phyloP scores from a whole-genome alignment of 371 early-diverging fungal species.

The Mucor ambiguus region DNA sequence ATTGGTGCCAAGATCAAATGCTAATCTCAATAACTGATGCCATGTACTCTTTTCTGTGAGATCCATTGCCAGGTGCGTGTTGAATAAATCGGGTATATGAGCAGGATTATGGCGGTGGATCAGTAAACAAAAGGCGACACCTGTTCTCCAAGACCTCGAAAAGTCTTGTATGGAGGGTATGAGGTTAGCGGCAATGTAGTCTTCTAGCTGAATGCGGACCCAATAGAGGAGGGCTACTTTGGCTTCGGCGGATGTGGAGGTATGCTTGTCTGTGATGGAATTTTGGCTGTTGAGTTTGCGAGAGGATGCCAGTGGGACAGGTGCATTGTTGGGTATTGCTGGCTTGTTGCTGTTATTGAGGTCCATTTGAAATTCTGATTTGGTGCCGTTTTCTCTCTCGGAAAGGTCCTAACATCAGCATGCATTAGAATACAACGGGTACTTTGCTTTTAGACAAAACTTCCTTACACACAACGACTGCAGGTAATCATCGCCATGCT shows the following conservation, averaged over 20 bases:
- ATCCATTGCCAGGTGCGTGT: constrained; percentile 29
- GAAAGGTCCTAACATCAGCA: constrained; percentile 17
- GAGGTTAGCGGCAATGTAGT: constrained; percentile 59
- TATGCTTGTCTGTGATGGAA: constrained; percentile 23
- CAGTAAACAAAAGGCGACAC: constrained; percentile 72
- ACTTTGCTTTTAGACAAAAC: neutral
- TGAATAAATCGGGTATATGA: constrained; percentile 62
- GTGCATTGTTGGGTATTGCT: neutral
- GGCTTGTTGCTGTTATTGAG: neutral
- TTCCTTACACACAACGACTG: constrained; percentile 36
- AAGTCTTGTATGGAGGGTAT: constrained; percentile 69
- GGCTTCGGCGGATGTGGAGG: constrained; percentile 43
- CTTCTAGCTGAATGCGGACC: constrained; percentile 69
- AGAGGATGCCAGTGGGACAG: constrained; percentile 12
- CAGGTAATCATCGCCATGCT: constrained; percentile 46
- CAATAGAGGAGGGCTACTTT: constrained; percentile 67
- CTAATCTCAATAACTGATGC: constrained; percentile 33
- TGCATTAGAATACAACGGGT: neutral
- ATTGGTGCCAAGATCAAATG: constrained; percentile 38
- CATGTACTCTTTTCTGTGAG: constrained; percentile 38
- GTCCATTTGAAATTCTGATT: constrained; percentile 20
- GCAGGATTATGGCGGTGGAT: constrained; percentile 71
- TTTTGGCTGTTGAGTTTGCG: constrained; percentile 21
- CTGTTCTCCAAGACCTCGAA: constrained; percentile 72
- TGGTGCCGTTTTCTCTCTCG: constrained; percentile 24